Conservation (phyloP, 768 basidiomycete species). For the Collybia sordida region DNA sequence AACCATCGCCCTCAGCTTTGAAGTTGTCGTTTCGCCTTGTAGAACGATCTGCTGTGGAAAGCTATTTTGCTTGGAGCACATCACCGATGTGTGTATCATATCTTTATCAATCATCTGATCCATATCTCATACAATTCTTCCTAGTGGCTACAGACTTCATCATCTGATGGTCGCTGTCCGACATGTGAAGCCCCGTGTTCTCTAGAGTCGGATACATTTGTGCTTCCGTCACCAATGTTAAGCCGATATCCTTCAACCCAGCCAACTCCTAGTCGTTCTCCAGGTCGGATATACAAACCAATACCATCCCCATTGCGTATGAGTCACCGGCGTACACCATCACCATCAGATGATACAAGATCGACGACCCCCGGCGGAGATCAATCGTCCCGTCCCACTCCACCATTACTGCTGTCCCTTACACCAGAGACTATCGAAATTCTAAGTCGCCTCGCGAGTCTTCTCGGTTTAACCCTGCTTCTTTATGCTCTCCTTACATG, state of each 20-base stretch:
- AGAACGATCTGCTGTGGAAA: neutral
- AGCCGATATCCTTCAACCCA: neutral
- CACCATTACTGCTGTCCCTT: neutral
- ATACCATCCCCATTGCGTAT: neutral
- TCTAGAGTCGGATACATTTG: constrained; percentile 3
- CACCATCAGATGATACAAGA: neutral
- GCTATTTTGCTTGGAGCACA: constrained; percentile 1
- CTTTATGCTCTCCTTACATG: neutral
- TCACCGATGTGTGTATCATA: neutral
- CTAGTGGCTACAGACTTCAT: constrained; percentile 17
- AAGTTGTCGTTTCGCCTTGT: neutral
- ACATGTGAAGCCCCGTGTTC: constrained; percentile 15
- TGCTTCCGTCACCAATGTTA: neutral
- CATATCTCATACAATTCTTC: neutral
- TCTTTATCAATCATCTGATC: neutral
- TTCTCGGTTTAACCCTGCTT: constrained; percentile 8
- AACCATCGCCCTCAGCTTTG: neutral
- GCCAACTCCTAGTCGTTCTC: neutral
- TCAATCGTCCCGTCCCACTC: neutral
- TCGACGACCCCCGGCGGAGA: too few species aligned
- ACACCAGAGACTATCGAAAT: neutral
- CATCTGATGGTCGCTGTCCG: constrained; percentile 18
- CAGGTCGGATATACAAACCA: neutral
- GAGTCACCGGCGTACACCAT: neutral
- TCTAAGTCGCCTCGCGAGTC: constrained; percentile 6